Conservation (phyloP, 192 early-diverging fungal species). For the Pecoramyces ruminantium region DNA sequence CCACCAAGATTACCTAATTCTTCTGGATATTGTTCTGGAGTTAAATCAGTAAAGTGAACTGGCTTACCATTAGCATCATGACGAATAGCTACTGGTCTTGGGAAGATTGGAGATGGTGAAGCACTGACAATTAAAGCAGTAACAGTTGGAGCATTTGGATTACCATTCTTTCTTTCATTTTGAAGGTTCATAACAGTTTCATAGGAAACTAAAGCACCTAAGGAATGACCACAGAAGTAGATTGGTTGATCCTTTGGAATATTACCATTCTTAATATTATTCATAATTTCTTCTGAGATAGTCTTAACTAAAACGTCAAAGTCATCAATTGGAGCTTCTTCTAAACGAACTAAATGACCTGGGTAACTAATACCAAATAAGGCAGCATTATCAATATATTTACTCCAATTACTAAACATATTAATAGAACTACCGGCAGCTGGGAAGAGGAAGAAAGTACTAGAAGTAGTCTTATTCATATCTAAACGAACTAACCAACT, state of each 20-base stretch:
- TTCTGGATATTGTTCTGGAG: not conserved
- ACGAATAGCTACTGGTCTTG: not conserved
- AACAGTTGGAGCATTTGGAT: not conserved
- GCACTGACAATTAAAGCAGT: not conserved
- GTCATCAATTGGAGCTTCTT: not conserved
- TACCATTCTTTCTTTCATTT: not conserved
- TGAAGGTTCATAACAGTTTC: not conserved
- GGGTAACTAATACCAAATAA: not conserved
- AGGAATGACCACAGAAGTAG: not conserved
- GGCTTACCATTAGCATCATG: not conserved
- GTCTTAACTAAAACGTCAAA: not conserved
- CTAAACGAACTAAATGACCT: not conserved
- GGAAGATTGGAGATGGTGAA: not conserved
- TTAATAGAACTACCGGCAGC: not conserved
- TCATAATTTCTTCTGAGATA: not conserved
- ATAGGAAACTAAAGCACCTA: not conserved
- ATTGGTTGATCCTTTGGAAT: not conserved
- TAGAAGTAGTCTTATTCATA: not conserved
- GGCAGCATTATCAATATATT: not conserved
- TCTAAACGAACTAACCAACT: not conserved
- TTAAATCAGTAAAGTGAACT: not conserved
- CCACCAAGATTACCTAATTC: not conserved
- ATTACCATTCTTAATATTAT: not conserved
- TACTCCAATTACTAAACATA: not conserved
- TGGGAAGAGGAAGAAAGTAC: not conserved